Conservation (phyloP, 441 rosid species). For the Populus hybrid region DNA sequence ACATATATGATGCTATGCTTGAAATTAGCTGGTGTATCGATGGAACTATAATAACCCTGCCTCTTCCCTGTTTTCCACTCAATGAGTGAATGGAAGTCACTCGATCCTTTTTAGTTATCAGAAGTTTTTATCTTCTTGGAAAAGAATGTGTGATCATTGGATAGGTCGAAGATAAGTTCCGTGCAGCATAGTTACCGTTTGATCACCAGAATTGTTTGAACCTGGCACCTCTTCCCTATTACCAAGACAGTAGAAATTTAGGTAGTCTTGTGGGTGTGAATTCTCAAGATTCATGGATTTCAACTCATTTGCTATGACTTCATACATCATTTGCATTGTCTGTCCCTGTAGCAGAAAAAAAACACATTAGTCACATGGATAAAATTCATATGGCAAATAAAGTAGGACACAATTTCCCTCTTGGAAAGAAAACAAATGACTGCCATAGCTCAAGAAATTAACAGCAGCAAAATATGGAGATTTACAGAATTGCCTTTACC, state of each 20-base stretch:
- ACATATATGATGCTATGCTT: not conserved
- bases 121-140: not conserved
- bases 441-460: not conserved
- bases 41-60: not conserved
- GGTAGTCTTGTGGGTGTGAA: constrained; percentile 61
- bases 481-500: not conserved
- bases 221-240: constrained; percentile 52
- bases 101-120: not conserved
- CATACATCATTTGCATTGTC: constrained; percentile 85
- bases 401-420: not conserved
- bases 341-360: constrained; percentile 47
- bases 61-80: not conserved
- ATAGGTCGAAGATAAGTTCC: not conserved
- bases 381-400: not conserved
- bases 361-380: not conserved
- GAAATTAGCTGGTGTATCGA: no score
- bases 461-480: not conserved
- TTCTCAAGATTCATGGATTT: constrained; percentile 42
- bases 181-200: constrained; percentile 34
- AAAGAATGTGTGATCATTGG: not conserved
- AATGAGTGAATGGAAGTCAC: not conserved
- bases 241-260: constrained; percentile 84
- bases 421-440: not conserved
- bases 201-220: constrained; percentile 20
- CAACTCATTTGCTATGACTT: constrained; percentile 61